Conservation (phyloP, 441 rosid species). For the Euphorbia schlechtendalii region DNA sequence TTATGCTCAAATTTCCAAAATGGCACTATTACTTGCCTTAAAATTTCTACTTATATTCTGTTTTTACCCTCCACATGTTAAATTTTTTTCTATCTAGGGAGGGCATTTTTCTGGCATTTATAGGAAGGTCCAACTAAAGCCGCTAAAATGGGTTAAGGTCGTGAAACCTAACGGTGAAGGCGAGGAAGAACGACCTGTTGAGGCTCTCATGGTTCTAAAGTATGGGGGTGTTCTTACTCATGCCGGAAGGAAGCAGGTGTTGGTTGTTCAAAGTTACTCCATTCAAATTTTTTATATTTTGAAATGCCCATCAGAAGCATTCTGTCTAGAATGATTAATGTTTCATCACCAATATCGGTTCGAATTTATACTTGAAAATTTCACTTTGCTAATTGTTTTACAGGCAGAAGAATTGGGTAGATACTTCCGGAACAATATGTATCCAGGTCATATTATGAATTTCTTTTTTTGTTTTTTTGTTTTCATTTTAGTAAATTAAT, state of each 20-base stretch:
- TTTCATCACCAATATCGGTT: conserved; percentile 4
- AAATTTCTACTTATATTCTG: conserved; percentile 2
- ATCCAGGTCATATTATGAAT: conserved; percentile 67
- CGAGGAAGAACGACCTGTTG: conserved; percentile 90
- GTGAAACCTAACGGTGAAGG: conserved; percentile 73
- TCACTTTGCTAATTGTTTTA: conserved; percentile 20
- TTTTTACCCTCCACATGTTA: conserved; percentile 3
- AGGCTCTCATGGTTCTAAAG: conserved; percentile 98
- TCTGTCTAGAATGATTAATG: background rate
- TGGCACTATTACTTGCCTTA: background rate
- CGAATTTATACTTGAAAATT: conserved; percentile 5
- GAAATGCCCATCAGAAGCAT: conserved; percentile 7
- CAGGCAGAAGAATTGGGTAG: conserved; percentile 99
- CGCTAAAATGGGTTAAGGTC: conserved; percentile 88
- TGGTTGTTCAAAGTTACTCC: conserved; percentile 13
- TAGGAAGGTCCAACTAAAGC: conserved; percentile 98
- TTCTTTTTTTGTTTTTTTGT: background rate
- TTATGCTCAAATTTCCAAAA: background rate
- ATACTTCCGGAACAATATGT: conserved; percentile 93
- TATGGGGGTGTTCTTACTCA: conserved; percentile 99
- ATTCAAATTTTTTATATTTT: background rate
- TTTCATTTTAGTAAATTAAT: background rate
- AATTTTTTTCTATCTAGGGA: conserved; percentile 52
- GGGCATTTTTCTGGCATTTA: conserved; percentile 99
- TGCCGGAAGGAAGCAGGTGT: conserved; percentile 99